Evolutionary conservation across 495 filamentous ascomycete genomes (phyloP).

Genomic region (Aspergillus haitiensis): DNA sequence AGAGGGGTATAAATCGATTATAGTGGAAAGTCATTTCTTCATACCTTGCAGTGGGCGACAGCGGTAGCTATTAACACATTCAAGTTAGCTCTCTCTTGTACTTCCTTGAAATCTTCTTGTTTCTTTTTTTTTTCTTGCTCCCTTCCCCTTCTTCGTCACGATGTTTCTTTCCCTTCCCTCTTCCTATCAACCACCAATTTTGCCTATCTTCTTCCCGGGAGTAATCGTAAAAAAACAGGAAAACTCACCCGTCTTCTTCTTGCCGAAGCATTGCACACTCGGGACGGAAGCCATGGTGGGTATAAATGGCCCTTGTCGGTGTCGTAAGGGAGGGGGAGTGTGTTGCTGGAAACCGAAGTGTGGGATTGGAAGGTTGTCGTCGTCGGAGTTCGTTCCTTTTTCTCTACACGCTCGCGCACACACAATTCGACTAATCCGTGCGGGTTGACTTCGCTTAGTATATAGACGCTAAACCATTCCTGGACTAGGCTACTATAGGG

Average conservation of each 20-base stretch:
- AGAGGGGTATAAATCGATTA: conserved; percentile 7
- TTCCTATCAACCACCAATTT: not conserved
- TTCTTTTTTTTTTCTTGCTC: not conserved
- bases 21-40: conserved; percentile 22
- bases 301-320: conserved; percentile 47
- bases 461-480: conserved; percentile 21
- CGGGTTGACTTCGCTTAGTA: conserved; percentile 48
- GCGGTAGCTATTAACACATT: conserved; percentile 62
- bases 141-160: not conserved
- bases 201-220: too few relatives aligned
- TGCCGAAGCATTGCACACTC: conserved; percentile 94
- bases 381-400: conserved; percentile 21
- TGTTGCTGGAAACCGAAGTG: conserved; percentile 30
- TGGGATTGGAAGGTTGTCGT: conserved; percentile 20
- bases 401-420: conserved; percentile 10
- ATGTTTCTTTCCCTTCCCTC: not conserved
- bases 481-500: conserved; percentile 23
- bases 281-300: conserved; percentile 73
- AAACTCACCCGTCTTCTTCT: conserved; percentile 76
- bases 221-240: conserved; percentile 3
- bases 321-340: conserved; percentile 46
- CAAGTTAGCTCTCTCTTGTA: conserved; percentile 5
- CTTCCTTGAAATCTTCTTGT: not conserved
- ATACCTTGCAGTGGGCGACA: conserved; percentile 94
- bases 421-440: conserved; percentile 33